Evolutionary conservation across 192 early-diverging fungal species (phyloP), one percentile per base, ranked within the genome.

Genomic region (Funneliformis geosporum): DNA sequence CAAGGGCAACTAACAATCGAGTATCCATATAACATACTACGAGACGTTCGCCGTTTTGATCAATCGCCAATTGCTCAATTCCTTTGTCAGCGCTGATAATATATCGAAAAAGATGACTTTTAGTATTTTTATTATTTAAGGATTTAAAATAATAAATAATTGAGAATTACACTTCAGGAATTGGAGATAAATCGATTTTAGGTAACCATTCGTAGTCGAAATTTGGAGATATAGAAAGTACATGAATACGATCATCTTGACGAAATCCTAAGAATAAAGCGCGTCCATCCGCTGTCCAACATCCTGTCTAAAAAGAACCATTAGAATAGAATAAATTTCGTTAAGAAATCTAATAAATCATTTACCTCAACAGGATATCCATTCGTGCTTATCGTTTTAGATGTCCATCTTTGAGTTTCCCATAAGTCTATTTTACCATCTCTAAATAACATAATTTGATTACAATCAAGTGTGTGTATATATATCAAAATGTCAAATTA

Each of bases 371-470:
- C 39, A 1, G 66, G 39, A 18, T 21, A 38, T 9, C 66, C 42
- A 25, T 21, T 46, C 6, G 50, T 9, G 40, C 18, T 60, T 23
- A 76, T 43, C 18, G 42, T 43, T 76, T 76, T 76, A 6, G 60
- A 76, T 38, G 67, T 79, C 77, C 77, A 79, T 38, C 67, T 8
- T 59, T 46, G 42, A 11, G 77, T 79, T 69, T 79, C 77, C 65
- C 66, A 79, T n/a, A 79, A 8, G 69, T 61, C 50, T 33, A 67
- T 47, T 61, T 59, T 42, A 50, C 77, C 77, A 3, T 60, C 39
- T 60, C 77, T 79, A 59, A 23, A 27, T 14, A 68, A 28, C 16
- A 38, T 64, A 5, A 62, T 10, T 64, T 23, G 27, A 14, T 65
- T 33, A 65, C 25, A 27, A 16, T 33, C 10, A 65, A 33, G 4